Evolutionary conservation across 345 rosid species (phyloP).

Genomic region (Rhodamnia rubescens): DNA sequence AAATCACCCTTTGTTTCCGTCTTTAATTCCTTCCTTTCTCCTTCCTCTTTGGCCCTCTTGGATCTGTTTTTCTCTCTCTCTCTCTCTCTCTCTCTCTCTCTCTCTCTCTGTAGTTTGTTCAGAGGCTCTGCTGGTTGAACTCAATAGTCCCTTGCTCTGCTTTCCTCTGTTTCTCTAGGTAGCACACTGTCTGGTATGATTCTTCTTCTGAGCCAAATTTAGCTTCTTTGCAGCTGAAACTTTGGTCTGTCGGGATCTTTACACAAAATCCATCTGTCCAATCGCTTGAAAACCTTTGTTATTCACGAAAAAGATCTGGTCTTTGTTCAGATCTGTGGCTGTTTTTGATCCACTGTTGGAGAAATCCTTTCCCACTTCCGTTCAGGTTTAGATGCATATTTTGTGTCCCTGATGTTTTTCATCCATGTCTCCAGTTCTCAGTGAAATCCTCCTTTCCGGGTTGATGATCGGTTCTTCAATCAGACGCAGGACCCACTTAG

Average conservation of each 20-base stretch:
- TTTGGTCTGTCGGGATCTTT: background rate
- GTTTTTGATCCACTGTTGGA: background rate
- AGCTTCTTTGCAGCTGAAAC: background rate
- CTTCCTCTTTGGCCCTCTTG: background rate
- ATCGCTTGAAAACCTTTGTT: background rate
- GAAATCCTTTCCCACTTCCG: background rate
- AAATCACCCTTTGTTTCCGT: background rate
- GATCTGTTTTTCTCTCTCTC: background rate
- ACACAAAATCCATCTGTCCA: background rate
- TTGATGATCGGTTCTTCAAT: constrained; percentile 9
- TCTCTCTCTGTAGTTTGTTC: background rate
- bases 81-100: background rate
- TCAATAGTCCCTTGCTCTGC: background rate
- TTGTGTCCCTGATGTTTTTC: background rate
- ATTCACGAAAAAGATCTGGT: background rate
- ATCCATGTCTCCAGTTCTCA: constrained; percentile 12
- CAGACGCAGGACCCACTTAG: constrained; percentile 11
- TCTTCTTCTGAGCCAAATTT: background rate
- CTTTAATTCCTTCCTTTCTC: background rate
- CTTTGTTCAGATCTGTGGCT: background rate
- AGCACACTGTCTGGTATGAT: background rate
- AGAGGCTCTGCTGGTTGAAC: background rate
- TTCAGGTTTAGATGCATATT: background rate
- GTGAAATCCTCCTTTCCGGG: constrained; percentile 14
- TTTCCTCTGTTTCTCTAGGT: background rate